phyloP scores from a whole-genome alignment of 2,329 filamentous ascomycete species.

The Cyphellophora attinorum region DNA sequence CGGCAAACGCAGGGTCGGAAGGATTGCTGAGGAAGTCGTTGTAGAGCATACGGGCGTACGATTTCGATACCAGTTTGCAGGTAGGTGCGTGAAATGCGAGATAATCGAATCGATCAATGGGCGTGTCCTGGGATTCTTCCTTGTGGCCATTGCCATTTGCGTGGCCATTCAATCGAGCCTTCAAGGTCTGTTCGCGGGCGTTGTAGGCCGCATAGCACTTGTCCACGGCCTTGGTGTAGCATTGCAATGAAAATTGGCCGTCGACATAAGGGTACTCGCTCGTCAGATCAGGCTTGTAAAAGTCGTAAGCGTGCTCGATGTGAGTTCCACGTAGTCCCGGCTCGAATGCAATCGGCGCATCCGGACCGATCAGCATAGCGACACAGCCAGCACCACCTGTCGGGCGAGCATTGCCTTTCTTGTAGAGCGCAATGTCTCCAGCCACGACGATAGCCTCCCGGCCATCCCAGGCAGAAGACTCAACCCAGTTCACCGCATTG shows the following conservation, averaged over 20 bases:
- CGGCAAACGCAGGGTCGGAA: constrained; percentile 56
- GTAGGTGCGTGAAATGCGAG: constrained; percentile 74
- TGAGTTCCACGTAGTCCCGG: constrained; percentile 70
- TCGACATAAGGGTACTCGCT: constrained; percentile 83
- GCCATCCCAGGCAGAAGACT: constrained; percentile 80
- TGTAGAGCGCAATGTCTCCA: constrained; percentile 77
- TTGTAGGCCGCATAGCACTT: constrained; percentile 73
- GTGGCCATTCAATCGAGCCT: constrained; percentile 28
- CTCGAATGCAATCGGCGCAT: constrained; percentile 68
- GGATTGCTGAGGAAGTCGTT: constrained; percentile 72
- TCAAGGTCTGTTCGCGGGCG: constrained; percentile 58
- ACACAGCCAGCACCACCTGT: constrained; percentile 73
- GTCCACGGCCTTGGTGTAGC: constrained; percentile 74
- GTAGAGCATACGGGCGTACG: constrained; percentile 73
- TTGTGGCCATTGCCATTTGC: constrained; percentile 39
- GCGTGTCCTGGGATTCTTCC: constrained; percentile 39
- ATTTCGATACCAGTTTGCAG: constrained; percentile 81
- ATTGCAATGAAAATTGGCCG: constrained; percentile 71
- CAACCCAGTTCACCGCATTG: constrained; percentile 77
- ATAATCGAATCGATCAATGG: constrained; percentile 74
- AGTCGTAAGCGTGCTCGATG: constrained; percentile 79
- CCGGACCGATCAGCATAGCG: constrained; percentile 67
- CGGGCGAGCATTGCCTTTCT: constrained; percentile 71
- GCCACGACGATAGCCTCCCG: constrained; percentile 70
- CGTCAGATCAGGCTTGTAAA: constrained; percentile 82